A percentile compares a stretch with the other conserved stretches of the same genome.
Conservation (phyloP, 2,329 filamentous ascomycete species). For the Trichoderma gracile region DNA sequence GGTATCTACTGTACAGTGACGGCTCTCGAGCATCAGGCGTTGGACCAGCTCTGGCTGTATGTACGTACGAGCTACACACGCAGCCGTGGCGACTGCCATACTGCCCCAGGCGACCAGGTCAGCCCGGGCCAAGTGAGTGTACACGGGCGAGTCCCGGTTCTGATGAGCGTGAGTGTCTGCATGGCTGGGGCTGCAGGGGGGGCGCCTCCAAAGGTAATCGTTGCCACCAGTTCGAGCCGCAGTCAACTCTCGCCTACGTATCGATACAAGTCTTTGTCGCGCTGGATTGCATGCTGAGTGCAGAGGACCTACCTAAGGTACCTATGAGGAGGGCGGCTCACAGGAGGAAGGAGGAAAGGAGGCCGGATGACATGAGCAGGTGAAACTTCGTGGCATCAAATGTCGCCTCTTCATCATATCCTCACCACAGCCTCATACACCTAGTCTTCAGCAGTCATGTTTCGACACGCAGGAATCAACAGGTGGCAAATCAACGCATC, state of each 20-base stretch:
- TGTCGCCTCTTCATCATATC: too few species aligned
- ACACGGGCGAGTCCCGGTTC: too few species aligned
- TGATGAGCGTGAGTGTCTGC: not conserved
- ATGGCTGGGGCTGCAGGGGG: not conserved
- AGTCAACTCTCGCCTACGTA: not conserved
- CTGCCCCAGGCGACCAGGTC: constrained; percentile 17
- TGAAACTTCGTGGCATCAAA: too few species aligned
- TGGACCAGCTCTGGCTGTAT: not conserved
- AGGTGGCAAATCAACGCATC: not conserved
- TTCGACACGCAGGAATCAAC: too few species aligned
- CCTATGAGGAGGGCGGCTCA: too few species aligned
- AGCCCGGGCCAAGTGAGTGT: not conserved
- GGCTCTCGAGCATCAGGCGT: not conserved
- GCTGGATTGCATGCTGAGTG: not conserved
- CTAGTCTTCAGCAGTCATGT: too few species aligned
- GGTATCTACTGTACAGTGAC: not conserved
- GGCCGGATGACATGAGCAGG: too few species aligned
- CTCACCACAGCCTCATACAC: too few species aligned
- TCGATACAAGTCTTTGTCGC: not conserved
- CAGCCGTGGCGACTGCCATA: constrained; percentile 3
- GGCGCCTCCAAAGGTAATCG: not conserved
- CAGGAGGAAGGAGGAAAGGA: too few species aligned
- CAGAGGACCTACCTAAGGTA: too few species aligned
- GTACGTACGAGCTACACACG: not conserved
- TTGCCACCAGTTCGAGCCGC: not conserved